phyloP scores from a whole-genome alignment of 805 yeast species.

The Candida berthetii region DNA sequence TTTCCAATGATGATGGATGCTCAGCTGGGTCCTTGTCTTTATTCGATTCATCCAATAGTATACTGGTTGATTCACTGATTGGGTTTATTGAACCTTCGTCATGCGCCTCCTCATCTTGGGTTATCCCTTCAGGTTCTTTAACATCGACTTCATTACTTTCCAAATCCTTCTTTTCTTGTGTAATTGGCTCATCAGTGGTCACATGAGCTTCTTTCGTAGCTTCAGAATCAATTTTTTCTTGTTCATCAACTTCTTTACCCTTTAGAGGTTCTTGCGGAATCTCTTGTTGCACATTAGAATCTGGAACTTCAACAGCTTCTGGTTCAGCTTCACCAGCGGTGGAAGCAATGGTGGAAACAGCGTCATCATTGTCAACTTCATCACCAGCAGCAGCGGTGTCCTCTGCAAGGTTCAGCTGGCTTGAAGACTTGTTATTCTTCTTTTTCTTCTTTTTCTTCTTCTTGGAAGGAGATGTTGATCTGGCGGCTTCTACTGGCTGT shows the following conservation, averaged over 20 bases:
- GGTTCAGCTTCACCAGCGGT: background rate
- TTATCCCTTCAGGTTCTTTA: background rate
- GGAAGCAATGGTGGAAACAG: background rate
- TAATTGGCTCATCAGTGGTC: background rate
- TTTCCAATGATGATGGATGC: background rate
- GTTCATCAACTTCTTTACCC: conserved; percentile 6
- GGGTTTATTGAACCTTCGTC: conserved; percentile 2
- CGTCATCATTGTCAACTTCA: conserved; percentile 4
- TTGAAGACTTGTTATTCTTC: background rate
- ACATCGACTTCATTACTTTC: background rate
- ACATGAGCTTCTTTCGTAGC: conserved; percentile 6
- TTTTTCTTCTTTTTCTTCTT: background rate
- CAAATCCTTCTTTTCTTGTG: background rate
- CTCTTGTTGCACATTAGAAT: too few species aligned
- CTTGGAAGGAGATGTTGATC: background rate
- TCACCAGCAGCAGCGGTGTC: background rate
- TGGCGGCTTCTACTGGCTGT: background rate
- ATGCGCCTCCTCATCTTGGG: background rate
- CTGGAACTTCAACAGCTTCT: too few species aligned
- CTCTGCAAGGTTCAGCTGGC: background rate
- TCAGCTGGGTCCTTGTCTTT: background rate
- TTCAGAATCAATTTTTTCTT: conserved; percentile 9
- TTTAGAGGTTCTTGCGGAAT: conserved; percentile 1
- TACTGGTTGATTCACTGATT: conserved; percentile 12
- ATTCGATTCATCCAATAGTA: background rate